Percentiles rank a stretch among this genome's conserved stretches.
Evolutionary conservation across 2,329 filamentous ascomycete genomes (phyloP).

Genomic region (Xylaria sp.): DNA sequence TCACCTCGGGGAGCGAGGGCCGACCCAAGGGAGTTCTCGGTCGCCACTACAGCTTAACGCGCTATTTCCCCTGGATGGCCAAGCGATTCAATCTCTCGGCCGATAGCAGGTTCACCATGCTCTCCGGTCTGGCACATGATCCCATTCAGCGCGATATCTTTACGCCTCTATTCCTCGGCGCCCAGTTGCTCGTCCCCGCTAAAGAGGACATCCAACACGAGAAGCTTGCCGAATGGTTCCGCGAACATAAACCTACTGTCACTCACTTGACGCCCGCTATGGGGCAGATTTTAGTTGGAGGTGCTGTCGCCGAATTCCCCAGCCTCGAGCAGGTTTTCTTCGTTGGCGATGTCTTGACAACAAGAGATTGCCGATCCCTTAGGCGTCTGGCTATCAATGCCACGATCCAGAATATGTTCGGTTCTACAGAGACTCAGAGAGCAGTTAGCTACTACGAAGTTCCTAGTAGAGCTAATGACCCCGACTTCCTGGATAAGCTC

Average conservation of each 20-base stretch:
- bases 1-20: neutral
- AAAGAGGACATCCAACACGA: constrained; percentile 89
- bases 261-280: constrained; percentile 95
- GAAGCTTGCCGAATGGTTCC: constrained; percentile 88
- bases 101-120: neutral
- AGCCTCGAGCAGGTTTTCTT: constrained; percentile 84
- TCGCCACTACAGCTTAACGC: constrained; percentile 84
- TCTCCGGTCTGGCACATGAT: constrained; percentile 61
- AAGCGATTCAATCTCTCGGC: constrained; percentile 67
- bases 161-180: constrained; percentile 88
- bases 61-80: constrained; percentile 95
- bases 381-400: neutral
- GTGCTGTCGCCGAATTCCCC: constrained; percentile 80
- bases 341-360: constrained; percentile 90
- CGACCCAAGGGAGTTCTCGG: constrained; percentile 71
- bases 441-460: constrained; percentile 75
- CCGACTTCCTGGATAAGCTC: constrained; percentile 53
- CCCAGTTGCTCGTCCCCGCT: constrained; percentile 79
- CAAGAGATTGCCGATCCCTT: constrained; percentile 71
- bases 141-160: constrained; percentile 81
- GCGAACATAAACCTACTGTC: constrained; percentile 76
- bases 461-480: constrained; percentile 70
- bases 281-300: constrained; percentile 93
- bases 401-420: neutral
- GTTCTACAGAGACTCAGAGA: neutral